Evolutionary conservation across 352 stramenopile genomes (phyloP).

Genomic region (Plasmopara muralis): DNA sequence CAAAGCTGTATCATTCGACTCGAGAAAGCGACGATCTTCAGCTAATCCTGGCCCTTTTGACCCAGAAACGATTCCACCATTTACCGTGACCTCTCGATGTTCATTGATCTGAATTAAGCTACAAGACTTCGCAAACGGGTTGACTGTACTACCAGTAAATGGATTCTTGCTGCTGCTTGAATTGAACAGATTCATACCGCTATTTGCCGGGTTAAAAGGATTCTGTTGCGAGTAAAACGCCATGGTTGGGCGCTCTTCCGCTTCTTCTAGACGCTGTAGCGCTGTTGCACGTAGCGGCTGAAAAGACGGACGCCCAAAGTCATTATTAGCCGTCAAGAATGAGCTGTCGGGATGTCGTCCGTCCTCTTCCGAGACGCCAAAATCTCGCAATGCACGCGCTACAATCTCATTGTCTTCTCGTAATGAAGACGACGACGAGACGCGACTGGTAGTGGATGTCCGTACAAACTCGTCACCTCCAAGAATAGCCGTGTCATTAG

Average conservation of each 20-base stretch:
- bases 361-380: slow-evolving; percentile 46
- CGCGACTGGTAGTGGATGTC: slow-evolving; percentile 25
- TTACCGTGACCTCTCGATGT: slow-evolving; percentile 39
- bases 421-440: slow-evolving; percentile 48
- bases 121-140: slow-evolving; percentile 21
- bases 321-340: slow-evolving; percentile 36
- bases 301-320: slow-evolving; percentile 43
- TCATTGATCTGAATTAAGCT: slow-evolving; percentile 41
- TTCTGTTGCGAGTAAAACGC: slow-evolving; percentile 56
- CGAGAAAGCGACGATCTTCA: slow-evolving; percentile 31
- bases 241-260: slow-evolving; percentile 74
- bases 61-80: slow-evolving; percentile 7
- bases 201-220: slow-evolving; percentile 47
- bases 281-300: slow-evolving; percentile 69
- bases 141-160: slow-evolving; percentile 9
- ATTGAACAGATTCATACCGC: slow-evolving; percentile 20
- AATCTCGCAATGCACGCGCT: slow-evolving; percentile 66
- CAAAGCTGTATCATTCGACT: slow-evolving; percentile 57
- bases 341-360: slow-evolving; percentile 28
- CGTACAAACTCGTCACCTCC: slow-evolving; percentile 16
- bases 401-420: slow-evolving; percentile 68
- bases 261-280: slow-evolving; percentile 68
- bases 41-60: slow-evolving; percentile 2
- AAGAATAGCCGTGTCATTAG: slow-evolving; percentile 33
- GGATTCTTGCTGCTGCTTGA: slow-evolving; percentile 11